These are phyloP conservation scores for Coniella vitis DNA, from an alignment of 2,329 filamentous ascomycete species.

Conservation along the genomic window DNA sequence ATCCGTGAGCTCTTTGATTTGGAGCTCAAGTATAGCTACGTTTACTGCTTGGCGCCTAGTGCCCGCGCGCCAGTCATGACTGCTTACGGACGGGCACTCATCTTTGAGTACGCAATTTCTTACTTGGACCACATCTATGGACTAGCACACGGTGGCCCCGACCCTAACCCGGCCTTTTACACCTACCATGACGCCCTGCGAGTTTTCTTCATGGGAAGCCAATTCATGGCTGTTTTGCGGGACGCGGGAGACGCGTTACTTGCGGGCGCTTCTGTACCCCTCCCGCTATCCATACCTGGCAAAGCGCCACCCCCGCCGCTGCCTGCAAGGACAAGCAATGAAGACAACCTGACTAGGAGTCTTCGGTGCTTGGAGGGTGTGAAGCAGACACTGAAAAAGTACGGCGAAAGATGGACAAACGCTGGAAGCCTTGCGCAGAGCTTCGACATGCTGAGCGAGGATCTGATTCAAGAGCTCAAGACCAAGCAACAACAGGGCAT, in stretches of 20 bases:
- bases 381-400: constrained; percentile 46
- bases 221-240: constrained; percentile 54
- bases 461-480: constrained; percentile 37
- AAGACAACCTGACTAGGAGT: constrained; percentile 49
- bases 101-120: constrained; percentile 81
- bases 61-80: constrained; percentile 65
- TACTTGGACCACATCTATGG: constrained; percentile 71
- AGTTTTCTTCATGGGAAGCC: constrained; percentile 66
- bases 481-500: constrained; percentile 28
- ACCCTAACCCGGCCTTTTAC: constrained; percentile 60
- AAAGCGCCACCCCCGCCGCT: constrained; percentile 46
- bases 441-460: constrained; percentile 44
- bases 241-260: constrained; percentile 52
- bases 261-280: constrained; percentile 38
- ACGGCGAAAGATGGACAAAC: constrained; percentile 53
- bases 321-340: constrained; percentile 36
- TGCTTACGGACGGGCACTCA: constrained; percentile 69
- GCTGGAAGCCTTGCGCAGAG: constrained; percentile 45
- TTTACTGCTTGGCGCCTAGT: constrained; percentile 81
- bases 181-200: constrained; percentile 85
- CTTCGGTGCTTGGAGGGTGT: constrained; percentile 49
- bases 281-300: constrained; percentile 37
- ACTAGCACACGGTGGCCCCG: constrained; percentile 51
- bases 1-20: constrained; percentile 76
- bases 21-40: constrained; percentile 83